Conservation (phyloP, 2,329 filamentous ascomycete genomes). For the Blastomyces gilchristii region DNA sequence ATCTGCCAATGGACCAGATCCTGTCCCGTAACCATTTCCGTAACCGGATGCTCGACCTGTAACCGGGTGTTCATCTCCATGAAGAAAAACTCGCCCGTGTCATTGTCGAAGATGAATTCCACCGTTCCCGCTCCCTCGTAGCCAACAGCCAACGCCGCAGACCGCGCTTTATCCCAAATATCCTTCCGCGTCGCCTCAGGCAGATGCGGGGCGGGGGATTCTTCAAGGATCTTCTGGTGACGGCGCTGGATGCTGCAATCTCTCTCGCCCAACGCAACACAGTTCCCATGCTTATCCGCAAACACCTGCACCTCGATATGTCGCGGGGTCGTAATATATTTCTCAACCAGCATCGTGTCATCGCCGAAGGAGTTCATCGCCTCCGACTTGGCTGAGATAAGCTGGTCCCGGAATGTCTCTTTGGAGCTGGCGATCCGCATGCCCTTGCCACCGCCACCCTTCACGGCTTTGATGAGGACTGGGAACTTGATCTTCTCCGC, state of each 20-base stretch:
- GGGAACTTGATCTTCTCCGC: constrained; percentile 62
- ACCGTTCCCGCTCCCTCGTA: constrained; percentile 59
- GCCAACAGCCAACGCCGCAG: constrained; percentile 52
- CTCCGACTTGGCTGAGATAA: constrained; percentile 55
- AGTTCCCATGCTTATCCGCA: constrained; percentile 55
- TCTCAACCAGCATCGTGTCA: constrained; percentile 57
- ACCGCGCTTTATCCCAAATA: constrained; percentile 54
- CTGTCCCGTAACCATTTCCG: constrained; percentile 63
- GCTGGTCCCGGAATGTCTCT: constrained; percentile 50
- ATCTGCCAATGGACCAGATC: constrained; percentile 95
- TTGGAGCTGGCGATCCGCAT: constrained; percentile 54
- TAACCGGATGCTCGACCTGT: constrained; percentile 95
- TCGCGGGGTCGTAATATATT: constrained; percentile 56
- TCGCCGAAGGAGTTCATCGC: constrained; percentile 55
- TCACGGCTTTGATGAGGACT: constrained; percentile 56
- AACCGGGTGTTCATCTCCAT: constrained; percentile 72
- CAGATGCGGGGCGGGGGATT: constrained; percentile 54
- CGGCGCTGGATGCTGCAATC: constrained; percentile 57
- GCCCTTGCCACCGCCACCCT: constrained; percentile 57
- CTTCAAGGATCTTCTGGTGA: constrained; percentile 58
- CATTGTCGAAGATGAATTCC: constrained; percentile 61
- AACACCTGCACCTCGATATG: constrained; percentile 61
- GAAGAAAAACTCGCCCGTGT: constrained; percentile 56
- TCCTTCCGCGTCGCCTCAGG: constrained; percentile 51
- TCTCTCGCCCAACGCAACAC: constrained; percentile 53